Conservation (phyloP, 2,329 filamentous ascomycete genomes). For the Colletotrichum filicis region DNA sequence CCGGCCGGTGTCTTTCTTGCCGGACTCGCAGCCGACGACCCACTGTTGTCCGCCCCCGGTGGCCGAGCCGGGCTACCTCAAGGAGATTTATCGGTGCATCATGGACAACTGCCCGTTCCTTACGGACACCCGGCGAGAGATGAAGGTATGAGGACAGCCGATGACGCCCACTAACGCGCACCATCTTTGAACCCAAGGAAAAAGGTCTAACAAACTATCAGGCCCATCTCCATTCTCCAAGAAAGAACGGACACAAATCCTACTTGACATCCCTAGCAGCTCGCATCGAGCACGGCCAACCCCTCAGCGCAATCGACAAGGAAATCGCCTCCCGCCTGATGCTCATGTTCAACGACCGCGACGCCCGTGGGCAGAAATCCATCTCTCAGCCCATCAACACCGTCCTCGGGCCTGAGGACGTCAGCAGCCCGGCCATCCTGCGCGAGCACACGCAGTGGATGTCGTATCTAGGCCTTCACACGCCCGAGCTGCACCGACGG, state of each 20-base stretch:
- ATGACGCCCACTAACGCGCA: not conserved
- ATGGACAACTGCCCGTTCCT: slow-evolving; percentile 33
- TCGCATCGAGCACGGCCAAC: slow-evolving; percentile 22
- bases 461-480: slow-evolving; percentile 24
- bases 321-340: slow-evolving; percentile 31
- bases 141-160: slow-evolving; percentile 19
- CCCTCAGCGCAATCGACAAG: slow-evolving; percentile 30
- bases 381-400: slow-evolving; percentile 31
- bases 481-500: slow-evolving; percentile 19
- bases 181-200: not conserved
- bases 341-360: slow-evolving; percentile 34
- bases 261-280: slow-evolving; percentile 21
- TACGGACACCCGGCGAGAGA: slow-evolving; percentile 29
- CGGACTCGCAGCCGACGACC: slow-evolving; percentile 27
- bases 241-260: slow-evolving; percentile 31
- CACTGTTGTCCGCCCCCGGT: slow-evolving; percentile 33
- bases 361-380: slow-evolving; percentile 29
- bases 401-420: slow-evolving; percentile 24
- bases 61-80: slow-evolving; percentile 26
- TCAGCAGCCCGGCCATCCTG: slow-evolving; percentile 28
- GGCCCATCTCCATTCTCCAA: slow-evolving; percentile 29
- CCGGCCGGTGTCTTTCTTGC: slow-evolving; percentile 22
- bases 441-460: slow-evolving; percentile 35
- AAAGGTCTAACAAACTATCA: not conserved
- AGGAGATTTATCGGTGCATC: slow-evolving; percentile 33